Percentiles rank a stretch among this genome's conserved stretches.
phyloP scores from a whole-genome alignment of 495 filamentous ascomycete genomes.

The Penicillium odoratum region DNA sequence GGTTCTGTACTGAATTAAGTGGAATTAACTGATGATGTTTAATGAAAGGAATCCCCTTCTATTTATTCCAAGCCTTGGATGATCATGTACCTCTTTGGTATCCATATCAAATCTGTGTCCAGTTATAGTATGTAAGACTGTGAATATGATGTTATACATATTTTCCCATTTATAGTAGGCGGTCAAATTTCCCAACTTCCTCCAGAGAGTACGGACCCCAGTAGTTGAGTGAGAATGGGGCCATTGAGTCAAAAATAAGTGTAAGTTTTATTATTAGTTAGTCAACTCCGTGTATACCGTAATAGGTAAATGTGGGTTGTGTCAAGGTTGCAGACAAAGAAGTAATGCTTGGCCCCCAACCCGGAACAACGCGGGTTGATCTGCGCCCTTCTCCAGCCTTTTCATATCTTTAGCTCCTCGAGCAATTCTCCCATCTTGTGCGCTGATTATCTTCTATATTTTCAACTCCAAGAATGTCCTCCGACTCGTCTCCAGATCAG shows the following conservation, averaged over 20 bases:
- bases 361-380: conserved; percentile 6
- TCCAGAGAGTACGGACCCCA: background rate
- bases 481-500: conserved; percentile 23
- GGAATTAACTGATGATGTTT: background rate
- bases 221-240: background rate
- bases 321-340: background rate
- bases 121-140: too few relatives aligned
- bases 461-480: conserved; percentile 29
- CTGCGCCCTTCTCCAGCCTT: conserved; percentile 9
- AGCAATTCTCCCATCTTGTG: background rate
- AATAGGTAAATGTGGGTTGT: too few relatives aligned
- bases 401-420: conserved; percentile 9
- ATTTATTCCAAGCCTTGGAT: background rate
- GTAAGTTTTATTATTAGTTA: background rate
- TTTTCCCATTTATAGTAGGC: background rate
- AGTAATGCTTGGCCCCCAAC: conserved; percentile 5
- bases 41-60: background rate
- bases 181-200: background rate
- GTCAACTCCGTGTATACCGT: too few relatives aligned
- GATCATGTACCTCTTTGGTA: background rate
- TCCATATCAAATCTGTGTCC: background rate
- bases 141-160: background rate
- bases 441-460: conserved; percentile 2
- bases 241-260: background rate
- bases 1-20: background rate